Base-by-base conservation (phyloP, 2,329 filamentous ascomycete genomes). In the Calonectria hongkongensis region DNA sequence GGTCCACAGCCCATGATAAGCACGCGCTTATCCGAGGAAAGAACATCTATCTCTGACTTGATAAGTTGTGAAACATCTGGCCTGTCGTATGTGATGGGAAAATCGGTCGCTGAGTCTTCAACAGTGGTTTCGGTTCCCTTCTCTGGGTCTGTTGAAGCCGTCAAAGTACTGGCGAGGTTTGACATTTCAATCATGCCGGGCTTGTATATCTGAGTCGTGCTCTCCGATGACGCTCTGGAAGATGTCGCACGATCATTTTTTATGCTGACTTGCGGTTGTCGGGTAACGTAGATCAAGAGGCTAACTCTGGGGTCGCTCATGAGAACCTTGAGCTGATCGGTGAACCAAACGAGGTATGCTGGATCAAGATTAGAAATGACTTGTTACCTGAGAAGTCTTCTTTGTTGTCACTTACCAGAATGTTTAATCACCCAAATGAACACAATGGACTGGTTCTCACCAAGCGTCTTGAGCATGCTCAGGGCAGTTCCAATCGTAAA, bases 1-100 rank as follows among this genome's bases (percentile, higher is more conserved):
- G 88, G 87, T 1, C 88, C 88, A 80, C 88, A 89, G 12, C 85
- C 86, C 73, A 87, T 83, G 68, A 89, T 80, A 45, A 86, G 78
- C 48, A 87, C 82, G 1, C 84, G 82, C 66, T 85, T 79, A 25
- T 81, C 74, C 13, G 76, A 66, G 2, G 77, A 72, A 0, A 81
- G 78, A 6, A 74, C 77, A 0, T 78, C 74, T 4, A 88, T 74
- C 0, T 80, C 77, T 16, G 79, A 74, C 2, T 76, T 79, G 9
- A 88, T 81, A 15, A 88, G 73, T 0, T 66, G 72, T 1, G 74
- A 67, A 3, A 88, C 75, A 60, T 87, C 80, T 1, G 87, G 87
- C 8, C 85, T 80, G 8, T 81, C 81, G 25, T 80, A 81, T 9
- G 70, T 72, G 62, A 86, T 78, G 5, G 62, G 21, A 72, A 72